Conservation (phyloP, 768 basidiomycete genomes). For the Sarcodon sp. region DNA sequence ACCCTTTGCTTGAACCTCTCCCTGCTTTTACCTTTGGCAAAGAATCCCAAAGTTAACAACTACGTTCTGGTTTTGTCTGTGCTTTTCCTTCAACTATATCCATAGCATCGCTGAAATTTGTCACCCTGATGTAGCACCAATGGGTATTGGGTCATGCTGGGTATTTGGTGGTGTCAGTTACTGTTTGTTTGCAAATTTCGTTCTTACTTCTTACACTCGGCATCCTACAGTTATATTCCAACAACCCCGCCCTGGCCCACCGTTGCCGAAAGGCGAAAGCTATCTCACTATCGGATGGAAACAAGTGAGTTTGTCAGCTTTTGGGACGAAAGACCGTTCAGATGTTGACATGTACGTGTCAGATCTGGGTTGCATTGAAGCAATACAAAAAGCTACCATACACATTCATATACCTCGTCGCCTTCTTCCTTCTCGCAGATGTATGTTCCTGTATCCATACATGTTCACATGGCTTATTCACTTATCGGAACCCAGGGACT, state of each 20-base stretch:
- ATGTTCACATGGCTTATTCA: not conserved
- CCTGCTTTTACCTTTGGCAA: slow-evolving; percentile 47
- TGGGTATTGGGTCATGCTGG: slow-evolving; percentile 64
- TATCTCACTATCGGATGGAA: slow-evolving; percentile 83
- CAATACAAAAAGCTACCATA: slow-evolving; percentile 70
- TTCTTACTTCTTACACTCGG: not conserved
- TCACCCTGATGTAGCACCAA: slow-evolving; percentile 34
- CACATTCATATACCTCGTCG: slow-evolving; percentile 70
- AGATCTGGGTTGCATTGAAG: slow-evolving; percentile 70
- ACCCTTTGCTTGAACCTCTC: slow-evolving; percentile 57
- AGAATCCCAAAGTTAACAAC: slow-evolving; percentile 56
- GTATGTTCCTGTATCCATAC: slow-evolving; percentile 22
- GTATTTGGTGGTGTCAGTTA: slow-evolving; percentile 80
- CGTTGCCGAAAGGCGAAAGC: slow-evolving; percentile 61
- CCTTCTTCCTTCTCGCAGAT: slow-evolving; percentile 72
- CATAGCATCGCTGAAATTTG: not conserved
- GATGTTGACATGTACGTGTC: not conserved
- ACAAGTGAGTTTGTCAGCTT: slow-evolving; percentile 32
- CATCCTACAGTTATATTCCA: slow-evolving; percentile 58
- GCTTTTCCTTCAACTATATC: not conserved
- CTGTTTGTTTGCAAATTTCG: not conserved
- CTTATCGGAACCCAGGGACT: slow-evolving; percentile 36
- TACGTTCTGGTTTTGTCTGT: slow-evolving; percentile 60
- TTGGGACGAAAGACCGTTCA: not conserved
- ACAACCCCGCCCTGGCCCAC: slow-evolving; percentile 71